Conservation (phyloP, 2,329 filamentous ascomycete genomes). For the Pseudocercospora pini-densiflorae region DNA sequence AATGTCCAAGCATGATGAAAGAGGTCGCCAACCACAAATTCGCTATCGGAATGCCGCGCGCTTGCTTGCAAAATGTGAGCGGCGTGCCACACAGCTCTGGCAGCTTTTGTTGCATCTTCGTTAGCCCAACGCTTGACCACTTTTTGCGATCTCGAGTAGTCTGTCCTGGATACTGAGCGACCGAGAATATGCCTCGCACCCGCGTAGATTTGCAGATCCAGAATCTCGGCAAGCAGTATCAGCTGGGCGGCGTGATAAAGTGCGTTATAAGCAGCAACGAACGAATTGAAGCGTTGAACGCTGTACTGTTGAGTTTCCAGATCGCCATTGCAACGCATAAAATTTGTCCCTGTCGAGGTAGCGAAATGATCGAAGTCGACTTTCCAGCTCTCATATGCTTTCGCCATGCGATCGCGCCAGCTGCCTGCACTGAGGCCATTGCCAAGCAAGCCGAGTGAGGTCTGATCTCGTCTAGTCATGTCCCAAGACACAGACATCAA, state of each 20-base stretch:
- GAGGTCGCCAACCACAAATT: conserved; percentile 55
- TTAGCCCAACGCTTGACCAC: conserved; percentile 58
- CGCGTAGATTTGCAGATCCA: conserved; percentile 66
- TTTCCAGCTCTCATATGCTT: conserved; percentile 64
- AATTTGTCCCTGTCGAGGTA: conserved; percentile 35
- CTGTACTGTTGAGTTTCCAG: not conserved
- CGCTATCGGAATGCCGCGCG: conserved; percentile 54
- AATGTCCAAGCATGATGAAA: conserved; percentile 68
- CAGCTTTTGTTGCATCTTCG: conserved; percentile 40
- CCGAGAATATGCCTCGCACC: conserved; percentile 64
- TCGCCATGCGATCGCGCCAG: conserved; percentile 58
- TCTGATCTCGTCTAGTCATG: conserved; percentile 65
- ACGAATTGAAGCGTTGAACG: conserved; percentile 50
- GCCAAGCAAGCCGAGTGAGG: conserved; percentile 52
- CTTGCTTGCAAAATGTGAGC: conserved; percentile 56
- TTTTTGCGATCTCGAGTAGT: conserved; percentile 57
- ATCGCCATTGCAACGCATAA: conserved; percentile 17
- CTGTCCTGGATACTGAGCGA: conserved; percentile 55
- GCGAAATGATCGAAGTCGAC: conserved; percentile 59
- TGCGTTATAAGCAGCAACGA: conserved; percentile 56
- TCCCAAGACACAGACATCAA: conserved; percentile 68
- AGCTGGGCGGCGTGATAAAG: conserved; percentile 65
- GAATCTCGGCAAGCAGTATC: conserved; percentile 61
- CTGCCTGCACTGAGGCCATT: conserved; percentile 5
- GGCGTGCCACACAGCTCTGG: conserved; percentile 59